Base-by-base conservation (phyloP, 2,329 filamentous ascomycete species). In the Aspergillus calidoustus region DNA sequence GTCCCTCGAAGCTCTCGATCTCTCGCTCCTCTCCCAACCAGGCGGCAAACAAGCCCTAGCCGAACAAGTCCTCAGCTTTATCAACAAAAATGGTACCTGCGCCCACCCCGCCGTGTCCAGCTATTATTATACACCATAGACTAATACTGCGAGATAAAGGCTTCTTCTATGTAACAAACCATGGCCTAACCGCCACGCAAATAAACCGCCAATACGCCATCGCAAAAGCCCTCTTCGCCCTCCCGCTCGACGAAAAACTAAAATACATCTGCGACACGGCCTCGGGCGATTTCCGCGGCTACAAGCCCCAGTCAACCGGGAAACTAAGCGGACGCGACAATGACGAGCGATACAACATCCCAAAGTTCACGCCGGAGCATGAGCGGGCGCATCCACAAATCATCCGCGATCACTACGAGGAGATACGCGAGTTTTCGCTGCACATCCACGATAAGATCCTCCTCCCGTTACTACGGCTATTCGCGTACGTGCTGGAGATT, bases 91-190 rank as follows among this genome's bases (percentile, higher is more conserved):
- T 43, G 51, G 51, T 53, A 34, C 9, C 3, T 7, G 8, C n/a
- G 17, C 25, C 31, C 46, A 2, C 11, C n/a, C 44, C 7, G 9
- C 5, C 41, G 7, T 22, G 7, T 48, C 46, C 8, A 11, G 7
- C 7, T 22, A 22, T 23, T 23, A 5, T 9, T 15, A 25, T 48
- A 22, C 34, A 41, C 9, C 9, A 41, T 15, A 11, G 4, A 38
- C 9, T 41, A 41, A 41, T 15, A 4, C 9, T 38, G 11, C 25
- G 25, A 28, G 25, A 17, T 25, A 19, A 13, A 61, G 84, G 85
- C 0, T 85, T 88, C 77, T 88, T 88, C 76, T 88, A 88, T 66
- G 81, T 88, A 44, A 83, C 80, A 65, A 86, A 88, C 72, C 87
- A 84, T 62, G 85, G 85, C 25, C 76, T 89, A 2, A 77, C 75